Percentiles rank a stretch among this genome's conserved stretches.
Evolutionary conservation across 331 rosid genomes (phyloP).

Genomic region (Stylosanthes scabra): DNA sequence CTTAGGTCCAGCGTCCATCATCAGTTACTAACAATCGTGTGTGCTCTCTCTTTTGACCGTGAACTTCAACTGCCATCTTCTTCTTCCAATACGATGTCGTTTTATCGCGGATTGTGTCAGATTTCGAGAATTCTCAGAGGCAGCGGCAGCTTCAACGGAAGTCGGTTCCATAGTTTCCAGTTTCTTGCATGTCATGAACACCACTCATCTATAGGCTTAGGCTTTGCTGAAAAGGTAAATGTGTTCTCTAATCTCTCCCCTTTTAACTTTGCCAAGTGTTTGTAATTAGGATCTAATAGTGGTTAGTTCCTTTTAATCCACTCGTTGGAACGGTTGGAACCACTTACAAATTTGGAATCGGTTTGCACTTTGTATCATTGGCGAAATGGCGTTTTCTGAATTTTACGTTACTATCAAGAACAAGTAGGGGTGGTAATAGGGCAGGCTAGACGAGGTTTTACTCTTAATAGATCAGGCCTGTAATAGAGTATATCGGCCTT

Average conservation of each 20-base stretch:
- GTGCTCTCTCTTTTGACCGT: neutral
- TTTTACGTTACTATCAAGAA: neutral
- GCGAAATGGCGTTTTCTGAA: constrained; percentile 15
- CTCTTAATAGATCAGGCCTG: too few species aligned
- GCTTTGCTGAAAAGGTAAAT: constrained; percentile 53
- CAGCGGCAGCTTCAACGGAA: constrained; percentile 51
- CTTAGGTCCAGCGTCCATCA: too few species aligned
- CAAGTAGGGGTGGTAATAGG: too few species aligned
- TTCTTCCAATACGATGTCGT: constrained; percentile 53
- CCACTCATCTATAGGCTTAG: constrained; percentile 43
- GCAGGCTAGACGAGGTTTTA: too few species aligned
- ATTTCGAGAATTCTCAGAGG: constrained; percentile 60
- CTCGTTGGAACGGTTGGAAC: constrained; percentile 8
- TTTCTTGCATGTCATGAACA: constrained; percentile 32
- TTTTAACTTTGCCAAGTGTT: neutral
- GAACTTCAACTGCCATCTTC: neutral
- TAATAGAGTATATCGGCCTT: too few species aligned
- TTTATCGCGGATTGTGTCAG: constrained; percentile 62
- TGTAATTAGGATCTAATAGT: constrained; percentile 18
- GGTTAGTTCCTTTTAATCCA: neutral
- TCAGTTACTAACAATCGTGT: neutral
- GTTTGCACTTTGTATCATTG: too few species aligned
- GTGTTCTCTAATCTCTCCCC: neutral
- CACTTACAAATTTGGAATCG: neutral
- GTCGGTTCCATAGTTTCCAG: constrained; percentile 52